Evolutionary conservation across 2,329 filamentous ascomycete species (phyloP), one percentile per base, ranked within the genome.

Genomic region (Pseudogymnoascus sp.): DNA sequence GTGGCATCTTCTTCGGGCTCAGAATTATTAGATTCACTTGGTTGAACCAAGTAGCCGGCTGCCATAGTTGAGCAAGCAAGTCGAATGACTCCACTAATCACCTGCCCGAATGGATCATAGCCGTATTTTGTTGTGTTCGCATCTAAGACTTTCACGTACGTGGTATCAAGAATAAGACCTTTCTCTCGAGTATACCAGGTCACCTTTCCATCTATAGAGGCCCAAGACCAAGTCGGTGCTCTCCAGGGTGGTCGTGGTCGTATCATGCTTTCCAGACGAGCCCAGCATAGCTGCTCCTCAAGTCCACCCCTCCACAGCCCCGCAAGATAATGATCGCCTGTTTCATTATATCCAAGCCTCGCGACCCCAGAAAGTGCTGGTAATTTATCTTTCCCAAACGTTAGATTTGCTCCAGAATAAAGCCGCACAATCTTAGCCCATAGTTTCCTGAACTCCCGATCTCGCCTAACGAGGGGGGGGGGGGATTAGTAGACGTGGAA

Each of bases 221-320:
- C 66, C 65, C 66, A 68, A 14, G 63, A 66, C 66, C 66, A 68
- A 6, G 65, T 62, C 8, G 66, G 66, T 6, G 66, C 65, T n/a
- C 66, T 60, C 62, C 63, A 68, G 2, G 61, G 11, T 62, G 62
- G 62, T 41, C 64, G 48, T 16, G 48, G 43, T 25, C 34, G 6
- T 4, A 23, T 23, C 23, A 23, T 23, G 4, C 23, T 31, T 28
- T 5, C 10, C 3, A 1, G 10, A 23, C 10, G 45, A 28, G 6
- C 25, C 66, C 67, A 68, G 6, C n/a, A 16, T 14, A 67, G 61
- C 60, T 67, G 65, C 11, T 62, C 60, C 57, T 68, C 66, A 62
- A 68, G 34, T 8, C 65, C 6, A 51, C 1, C 13, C 28, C 39
- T 66, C 67, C 67, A 67, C n/a, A 68, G 14, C 16, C 66, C 67